phyloP scores from a whole-genome alignment of 1,284 basidiomycete genomes.

The Cryptococcus hybrid region DNA sequence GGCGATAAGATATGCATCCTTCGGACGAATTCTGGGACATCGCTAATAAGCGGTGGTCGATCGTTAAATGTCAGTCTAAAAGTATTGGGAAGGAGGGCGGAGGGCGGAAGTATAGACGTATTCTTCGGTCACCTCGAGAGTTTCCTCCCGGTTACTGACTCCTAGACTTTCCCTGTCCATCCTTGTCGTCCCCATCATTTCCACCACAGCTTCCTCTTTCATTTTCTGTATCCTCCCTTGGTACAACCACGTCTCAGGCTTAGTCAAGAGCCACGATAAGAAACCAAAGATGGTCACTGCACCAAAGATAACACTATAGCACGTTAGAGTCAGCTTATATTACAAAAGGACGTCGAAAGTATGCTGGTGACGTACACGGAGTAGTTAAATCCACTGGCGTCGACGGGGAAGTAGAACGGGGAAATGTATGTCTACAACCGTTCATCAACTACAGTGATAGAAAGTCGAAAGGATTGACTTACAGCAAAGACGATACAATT shows the following conservation, averaged over 20 bases:
- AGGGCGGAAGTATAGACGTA: too few species aligned
- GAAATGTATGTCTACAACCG: conserved; percentile 46
- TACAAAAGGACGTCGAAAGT: background rate
- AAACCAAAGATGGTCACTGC: conserved; percentile 7
- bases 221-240: background rate
- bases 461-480: background rate
- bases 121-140: too few species aligned
- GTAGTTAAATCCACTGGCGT: conserved; percentile 67
- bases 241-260: conserved; percentile 5
- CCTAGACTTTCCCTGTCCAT: background rate
- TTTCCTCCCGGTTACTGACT: too few species aligned
- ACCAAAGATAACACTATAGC: conserved; percentile 3
- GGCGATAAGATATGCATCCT: too few species aligned
- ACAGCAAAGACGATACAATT: conserved; percentile 70
- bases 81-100: too few species aligned
- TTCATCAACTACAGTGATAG: background rate
- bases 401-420: conserved; percentile 77
- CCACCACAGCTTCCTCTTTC: background rate
- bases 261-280: conserved; percentile 2
- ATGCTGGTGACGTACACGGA: background rate
- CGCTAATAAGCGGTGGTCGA: too few species aligned
- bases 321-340: background rate
- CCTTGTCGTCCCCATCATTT: background rate
- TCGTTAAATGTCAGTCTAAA: too few species aligned
- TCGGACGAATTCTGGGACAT: too few species aligned